Conservation (phyloP, 176 grass and related monocot genomes). For the Musa acuminata region DNA sequence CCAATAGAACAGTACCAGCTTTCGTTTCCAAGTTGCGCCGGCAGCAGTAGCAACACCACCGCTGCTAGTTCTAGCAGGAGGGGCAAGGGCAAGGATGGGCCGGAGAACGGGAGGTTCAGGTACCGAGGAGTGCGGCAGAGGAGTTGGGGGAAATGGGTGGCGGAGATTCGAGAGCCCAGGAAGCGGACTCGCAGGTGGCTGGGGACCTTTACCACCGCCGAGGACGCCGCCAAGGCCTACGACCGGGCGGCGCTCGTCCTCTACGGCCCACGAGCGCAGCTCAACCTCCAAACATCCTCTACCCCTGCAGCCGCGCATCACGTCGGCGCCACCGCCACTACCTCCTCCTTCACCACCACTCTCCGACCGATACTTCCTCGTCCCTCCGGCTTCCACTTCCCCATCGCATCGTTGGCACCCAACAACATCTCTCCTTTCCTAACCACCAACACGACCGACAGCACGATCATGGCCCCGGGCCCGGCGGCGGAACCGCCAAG, state of each 20-base stretch:
- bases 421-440: conserved; percentile 7
- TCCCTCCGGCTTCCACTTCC: conserved; percentile 12
- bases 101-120: conserved; percentile 13
- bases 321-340: conserved; percentile 15
- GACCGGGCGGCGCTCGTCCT: conserved; percentile 76
- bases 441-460: conserved; percentile 15
- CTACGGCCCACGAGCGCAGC: conserved; percentile 67
- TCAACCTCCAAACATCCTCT: conserved; percentile 51
- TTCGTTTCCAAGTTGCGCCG: neutral
- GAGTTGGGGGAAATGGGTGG: conserved; percentile 17
- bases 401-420: neutral
- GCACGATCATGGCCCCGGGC: neutral
- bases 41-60: neutral
- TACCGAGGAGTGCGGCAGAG: conserved; percentile 14
- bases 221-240: conserved; percentile 82
- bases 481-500: neutral
- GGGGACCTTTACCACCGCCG: conserved; percentile 83
- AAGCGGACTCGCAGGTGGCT: conserved; percentile 39
- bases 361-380: conserved; percentile 23
- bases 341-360: conserved; percentile 32
- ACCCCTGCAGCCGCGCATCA: neutral
- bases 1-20: conserved; percentile 4
- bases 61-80: neutral
- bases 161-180: conserved; percentile 7
- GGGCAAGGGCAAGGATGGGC: conserved; percentile 3